Evolutionary conservation across 768 basidiomycete species (phyloP).

Genomic region (Kwoniella newhampshirensis): DNA sequence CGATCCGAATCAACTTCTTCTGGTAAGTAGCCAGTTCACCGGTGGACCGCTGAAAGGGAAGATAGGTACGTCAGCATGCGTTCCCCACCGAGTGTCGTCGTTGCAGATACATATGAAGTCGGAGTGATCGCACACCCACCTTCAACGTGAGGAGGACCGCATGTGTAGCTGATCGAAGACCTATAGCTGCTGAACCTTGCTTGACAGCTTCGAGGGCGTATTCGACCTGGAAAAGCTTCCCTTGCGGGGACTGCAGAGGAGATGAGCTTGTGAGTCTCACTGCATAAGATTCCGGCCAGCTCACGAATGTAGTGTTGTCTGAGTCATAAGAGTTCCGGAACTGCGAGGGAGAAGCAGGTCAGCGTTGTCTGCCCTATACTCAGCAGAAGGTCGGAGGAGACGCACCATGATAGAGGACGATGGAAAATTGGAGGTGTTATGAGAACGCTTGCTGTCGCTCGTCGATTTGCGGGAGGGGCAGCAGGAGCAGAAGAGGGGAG

Average conservation of each 20-base stretch:
- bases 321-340: conserved; percentile 92
- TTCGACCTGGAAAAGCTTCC: conserved; percentile 93
- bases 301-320: conserved; percentile 72
- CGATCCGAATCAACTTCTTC: conserved; percentile 99
- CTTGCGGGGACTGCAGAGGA: conserved; percentile 64
- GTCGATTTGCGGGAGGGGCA: too few species aligned
- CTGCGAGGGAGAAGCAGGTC: conserved; percentile 20
- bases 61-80: conserved; percentile 4
- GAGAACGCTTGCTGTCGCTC: too few species aligned
- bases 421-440: too few species aligned
- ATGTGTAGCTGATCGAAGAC: conserved; percentile 91
- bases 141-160: conserved; percentile 88
- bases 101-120: background rate
- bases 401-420: conserved; percentile 13
- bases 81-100: too few species aligned
- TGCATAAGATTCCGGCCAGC: conserved; percentile 47
- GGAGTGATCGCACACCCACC: conserved; percentile 58
- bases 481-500: conserved; percentile 1
- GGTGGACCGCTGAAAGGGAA: conserved; percentile 73
- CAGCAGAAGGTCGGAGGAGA: background rate
- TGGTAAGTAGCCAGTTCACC: conserved; percentile 99
- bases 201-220: conserved; percentile 99
- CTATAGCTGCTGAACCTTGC: conserved; percentile 98
- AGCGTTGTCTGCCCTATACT: background rate
- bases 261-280: background rate